Conservation (phyloP, 2,329 filamentous ascomycete genomes). For the Clarireedia paspali region DNA sequence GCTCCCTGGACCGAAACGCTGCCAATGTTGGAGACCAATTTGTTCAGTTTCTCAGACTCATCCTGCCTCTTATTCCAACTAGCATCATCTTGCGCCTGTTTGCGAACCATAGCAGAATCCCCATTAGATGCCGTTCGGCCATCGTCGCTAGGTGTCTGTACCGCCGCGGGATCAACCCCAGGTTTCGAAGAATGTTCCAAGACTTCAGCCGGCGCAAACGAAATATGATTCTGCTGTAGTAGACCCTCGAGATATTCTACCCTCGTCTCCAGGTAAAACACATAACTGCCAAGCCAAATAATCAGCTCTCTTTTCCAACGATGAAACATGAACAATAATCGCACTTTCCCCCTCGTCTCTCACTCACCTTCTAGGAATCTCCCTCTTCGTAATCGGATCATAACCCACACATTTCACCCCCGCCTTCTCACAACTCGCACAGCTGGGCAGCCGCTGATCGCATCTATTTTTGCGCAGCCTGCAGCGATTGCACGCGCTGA, state of each 20-base stretch:
- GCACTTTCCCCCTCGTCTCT: neutral
- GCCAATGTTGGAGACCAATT: constrained; percentile 60
- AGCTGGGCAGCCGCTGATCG: constrained; percentile 86
- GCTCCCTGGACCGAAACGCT: constrained; percentile 73
- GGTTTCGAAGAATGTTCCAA: constrained; percentile 54
- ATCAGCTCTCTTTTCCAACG: neutral
- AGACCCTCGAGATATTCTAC: constrained; percentile 76
- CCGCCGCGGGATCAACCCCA: constrained; percentile 23
- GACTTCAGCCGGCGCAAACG: constrained; percentile 62
- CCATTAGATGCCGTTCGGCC: constrained; percentile 18
- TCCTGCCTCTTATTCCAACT: constrained; percentile 39
- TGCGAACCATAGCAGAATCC: constrained; percentile 10
- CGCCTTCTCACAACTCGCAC: constrained; percentile 89
- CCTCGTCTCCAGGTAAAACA: constrained; percentile 87
- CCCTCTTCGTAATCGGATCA: constrained; percentile 91
- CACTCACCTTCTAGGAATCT: constrained; percentile 69
- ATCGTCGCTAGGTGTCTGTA: constrained; percentile 27
- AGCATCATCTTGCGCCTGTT: constrained; percentile 21
- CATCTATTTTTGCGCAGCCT: constrained; percentile 89
- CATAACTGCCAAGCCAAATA: constrained; percentile 55
- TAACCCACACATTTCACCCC: constrained; percentile 87
- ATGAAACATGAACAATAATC: no score
- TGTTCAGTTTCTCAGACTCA: constrained; percentile 55
- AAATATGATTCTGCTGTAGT: constrained; percentile 59
- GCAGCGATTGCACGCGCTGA: constrained; percentile 91